A percentile compares a stretch with the other conserved stretches of the same genome.
phyloP scores from a whole-genome alignment of 1,284 basidiomycete genomes.

The Farysia itapuensis region DNA sequence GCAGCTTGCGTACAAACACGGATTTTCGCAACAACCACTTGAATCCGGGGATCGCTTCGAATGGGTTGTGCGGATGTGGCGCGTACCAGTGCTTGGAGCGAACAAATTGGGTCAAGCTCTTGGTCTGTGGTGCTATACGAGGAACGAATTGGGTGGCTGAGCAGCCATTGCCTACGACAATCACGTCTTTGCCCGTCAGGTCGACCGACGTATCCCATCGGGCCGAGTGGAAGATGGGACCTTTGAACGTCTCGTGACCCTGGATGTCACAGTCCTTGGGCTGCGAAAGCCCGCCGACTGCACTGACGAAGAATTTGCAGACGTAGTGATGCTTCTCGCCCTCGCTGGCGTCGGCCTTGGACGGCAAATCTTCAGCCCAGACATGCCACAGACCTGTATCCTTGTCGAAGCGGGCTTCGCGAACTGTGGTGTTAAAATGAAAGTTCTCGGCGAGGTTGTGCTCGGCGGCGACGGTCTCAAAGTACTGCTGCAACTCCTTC shows the following conservation, averaged over 20 bases:
- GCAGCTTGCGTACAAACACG: slow-evolving; percentile 35
- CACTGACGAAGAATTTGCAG: slow-evolving; percentile 49
- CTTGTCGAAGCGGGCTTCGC: slow-evolving; percentile 45
- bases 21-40: slow-evolving; percentile 42
- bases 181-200: slow-evolving; percentile 56
- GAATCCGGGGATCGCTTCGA: slow-evolving; percentile 40
- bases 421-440: slow-evolving; percentile 44
- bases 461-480: slow-evolving; percentile 42
- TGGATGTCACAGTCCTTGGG: slow-evolving; percentile 52
- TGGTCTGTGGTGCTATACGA: slow-evolving; percentile 37
- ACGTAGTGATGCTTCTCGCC: slow-evolving; percentile 44
- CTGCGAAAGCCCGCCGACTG: slow-evolving; percentile 52
- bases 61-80: slow-evolving; percentile 37
- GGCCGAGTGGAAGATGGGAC: slow-evolving; percentile 58
- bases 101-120: slow-evolving; percentile 49
- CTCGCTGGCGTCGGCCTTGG: neutral
- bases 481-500: slow-evolving; percentile 48
- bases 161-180: slow-evolving; percentile 58
- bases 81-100: slow-evolving; percentile 55
- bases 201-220: slow-evolving; percentile 58
- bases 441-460: slow-evolving; percentile 42
- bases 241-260: slow-evolving; percentile 52
- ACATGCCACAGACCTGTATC: slow-evolving; percentile 54
- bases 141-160: slow-evolving; percentile 53
- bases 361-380: slow-evolving; percentile 26